Evolutionary conservation across 805 yeast genomes (phyloP).

Genomic region (Myxozyma neotropica): DNA sequence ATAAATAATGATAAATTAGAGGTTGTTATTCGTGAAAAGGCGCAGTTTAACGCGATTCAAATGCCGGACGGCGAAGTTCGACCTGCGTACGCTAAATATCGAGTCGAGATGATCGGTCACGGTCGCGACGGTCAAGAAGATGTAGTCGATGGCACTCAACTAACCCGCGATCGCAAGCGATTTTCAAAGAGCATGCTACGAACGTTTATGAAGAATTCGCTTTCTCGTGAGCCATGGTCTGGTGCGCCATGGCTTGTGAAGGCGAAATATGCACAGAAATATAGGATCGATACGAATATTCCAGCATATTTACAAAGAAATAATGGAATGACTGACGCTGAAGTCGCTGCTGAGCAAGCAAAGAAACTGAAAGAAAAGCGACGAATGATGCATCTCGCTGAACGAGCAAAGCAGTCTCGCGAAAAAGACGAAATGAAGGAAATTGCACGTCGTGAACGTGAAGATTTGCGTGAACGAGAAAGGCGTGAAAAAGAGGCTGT

Average conservation of each 20-base stretch:
- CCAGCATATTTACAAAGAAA: slow-evolving; percentile 38
- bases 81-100: slow-evolving; percentile 66
- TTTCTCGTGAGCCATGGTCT: slow-evolving; percentile 73
- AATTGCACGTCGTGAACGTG: slow-evolving; percentile 15
- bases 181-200: slow-evolving; percentile 90
- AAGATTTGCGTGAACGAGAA: slow-evolving; percentile 16
- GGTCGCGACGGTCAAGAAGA: slow-evolving; percentile 51
- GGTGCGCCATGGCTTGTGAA: slow-evolving; percentile 98
- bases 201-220: slow-evolving; percentile 79
- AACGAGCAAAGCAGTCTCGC: slow-evolving; percentile 6
- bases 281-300: slow-evolving; percentile 52
- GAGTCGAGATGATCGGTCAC: slow-evolving; percentile 57
- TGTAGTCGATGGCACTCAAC: slow-evolving; percentile 70
- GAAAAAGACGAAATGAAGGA: slow-evolving; percentile 7
- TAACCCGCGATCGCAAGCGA: slow-evolving; percentile 78
- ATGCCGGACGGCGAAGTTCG: slow-evolving; percentile 44
- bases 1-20: slow-evolving; percentile 47
- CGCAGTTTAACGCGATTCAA: slow-evolving; percentile 55
- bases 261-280: slow-evolving; percentile 69
- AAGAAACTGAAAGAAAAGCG: slow-evolving; percentile 21
- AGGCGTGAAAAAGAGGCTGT: slow-evolving; percentile 1
- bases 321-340: slow-evolving; percentile 24
- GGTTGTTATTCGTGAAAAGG: slow-evolving; percentile 82
- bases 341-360: slow-evolving; percentile 25
- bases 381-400: slow-evolving; percentile 13